phyloP scores from a whole-genome alignment of 225 moss, liverwort and hornwort species.

The Thuidium tamariscinum region DNA sequence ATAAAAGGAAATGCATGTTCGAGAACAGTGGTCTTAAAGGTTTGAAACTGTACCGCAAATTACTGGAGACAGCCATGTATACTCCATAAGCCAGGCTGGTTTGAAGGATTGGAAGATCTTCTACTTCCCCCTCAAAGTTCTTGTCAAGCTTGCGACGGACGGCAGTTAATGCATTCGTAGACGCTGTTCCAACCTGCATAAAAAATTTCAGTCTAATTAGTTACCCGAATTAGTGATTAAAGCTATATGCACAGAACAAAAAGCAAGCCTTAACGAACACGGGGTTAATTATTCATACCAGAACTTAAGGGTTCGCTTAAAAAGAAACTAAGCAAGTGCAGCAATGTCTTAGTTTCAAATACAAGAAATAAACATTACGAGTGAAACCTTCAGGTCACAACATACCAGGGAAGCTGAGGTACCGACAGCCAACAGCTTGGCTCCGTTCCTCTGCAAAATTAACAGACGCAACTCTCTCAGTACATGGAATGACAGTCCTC shows the following conservation, averaged over 20 bases:
- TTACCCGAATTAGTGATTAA: background rate
- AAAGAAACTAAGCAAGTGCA: background rate
- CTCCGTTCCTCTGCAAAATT: slow-evolving; percentile 62
- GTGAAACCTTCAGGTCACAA: background rate
- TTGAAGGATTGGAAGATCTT: slow-evolving; percentile 75
- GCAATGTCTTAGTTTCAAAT: background rate
- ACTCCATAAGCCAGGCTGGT: slow-evolving; percentile 98
- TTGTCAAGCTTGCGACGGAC: slow-evolving; percentile 53
- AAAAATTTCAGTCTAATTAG: background rate
- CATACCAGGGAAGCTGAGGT: slow-evolving; percentile 81
- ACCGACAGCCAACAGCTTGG: slow-evolving; percentile 90
- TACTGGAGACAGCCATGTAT: slow-evolving; percentile 96
- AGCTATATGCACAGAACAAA: background rate
- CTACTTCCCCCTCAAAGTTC: slow-evolving; percentile 35
- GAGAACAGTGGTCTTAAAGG: background rate
- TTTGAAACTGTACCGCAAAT: slow-evolving; percentile 49
- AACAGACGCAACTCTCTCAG: background rate
- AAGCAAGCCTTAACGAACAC: background rate
- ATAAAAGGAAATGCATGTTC: background rate
- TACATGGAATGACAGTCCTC: background rate
- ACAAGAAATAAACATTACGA: background rate
- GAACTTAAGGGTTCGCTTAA: background rate
- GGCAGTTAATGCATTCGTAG: slow-evolving; percentile 63
- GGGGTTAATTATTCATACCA: background rate
- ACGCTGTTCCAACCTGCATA: slow-evolving; percentile 68